Evolutionary conservation across 192 early-diverging fungal species (phyloP).

Genomic region (Chytriomyces hyalinus): DNA sequence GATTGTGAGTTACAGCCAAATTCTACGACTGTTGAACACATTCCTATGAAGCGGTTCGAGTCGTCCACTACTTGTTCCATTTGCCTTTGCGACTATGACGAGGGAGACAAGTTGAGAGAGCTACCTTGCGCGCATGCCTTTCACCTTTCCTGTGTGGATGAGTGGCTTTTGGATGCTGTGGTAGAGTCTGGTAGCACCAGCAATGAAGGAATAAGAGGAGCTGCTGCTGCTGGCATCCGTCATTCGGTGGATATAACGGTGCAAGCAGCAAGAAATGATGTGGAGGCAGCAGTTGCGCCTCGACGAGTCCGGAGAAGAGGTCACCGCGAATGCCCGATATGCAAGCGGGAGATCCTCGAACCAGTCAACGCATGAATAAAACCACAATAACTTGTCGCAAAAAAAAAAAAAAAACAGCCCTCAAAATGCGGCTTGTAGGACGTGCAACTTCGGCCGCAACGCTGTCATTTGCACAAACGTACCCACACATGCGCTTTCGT

Average conservation of each 20-base stretch:
- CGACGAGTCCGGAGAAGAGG: neutral
- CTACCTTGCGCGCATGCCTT: constrained; percentile 68
- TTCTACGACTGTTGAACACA: neutral
- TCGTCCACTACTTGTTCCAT: constrained; percentile 60
- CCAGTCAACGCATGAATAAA: too few relatives aligned
- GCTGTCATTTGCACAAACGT: too few relatives aligned
- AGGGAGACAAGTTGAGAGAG: constrained; percentile 61
- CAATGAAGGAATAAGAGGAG: neutral
- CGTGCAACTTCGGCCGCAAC: too few relatives aligned
- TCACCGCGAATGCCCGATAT: constrained; percentile 18
- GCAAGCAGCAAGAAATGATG: neutral
- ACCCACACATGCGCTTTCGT: too few relatives aligned
- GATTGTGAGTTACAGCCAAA: neutral
- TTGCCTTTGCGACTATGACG: constrained; percentile 70
- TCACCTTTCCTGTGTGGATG: constrained; percentile 70
- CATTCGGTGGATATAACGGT: neutral
- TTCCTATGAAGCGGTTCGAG: constrained; percentile 3
- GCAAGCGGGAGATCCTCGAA: neutral
- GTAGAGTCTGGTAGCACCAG: neutral
- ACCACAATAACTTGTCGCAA: too few relatives aligned
- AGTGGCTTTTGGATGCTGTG: constrained; percentile 14
- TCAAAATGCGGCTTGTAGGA: too few relatives aligned
- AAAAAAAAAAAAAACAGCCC: too few relatives aligned
- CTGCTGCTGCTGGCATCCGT: neutral
- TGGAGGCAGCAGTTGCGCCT: neutral